phyloP scores from a whole-genome alignment of 139 green algal genomes.

The Zygnema circumcarinatum region DNA sequence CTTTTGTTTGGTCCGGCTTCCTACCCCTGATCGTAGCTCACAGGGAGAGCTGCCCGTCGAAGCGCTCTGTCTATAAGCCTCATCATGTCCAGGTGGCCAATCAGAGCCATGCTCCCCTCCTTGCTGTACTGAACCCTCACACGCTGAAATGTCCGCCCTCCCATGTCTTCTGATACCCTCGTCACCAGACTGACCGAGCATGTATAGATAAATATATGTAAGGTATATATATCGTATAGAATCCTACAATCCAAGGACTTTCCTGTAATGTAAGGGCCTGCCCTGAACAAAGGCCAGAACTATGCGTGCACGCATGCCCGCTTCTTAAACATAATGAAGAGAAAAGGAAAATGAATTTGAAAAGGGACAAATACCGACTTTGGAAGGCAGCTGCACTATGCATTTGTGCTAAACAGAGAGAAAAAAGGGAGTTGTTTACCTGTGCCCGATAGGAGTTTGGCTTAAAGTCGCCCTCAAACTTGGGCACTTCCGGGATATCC shows the following conservation, averaged over 20 bases:
- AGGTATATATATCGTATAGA: background rate
- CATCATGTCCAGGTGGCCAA: slow-evolving; percentile 77
- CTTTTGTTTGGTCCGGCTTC: background rate
- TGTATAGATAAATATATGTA: too few relatives aligned
- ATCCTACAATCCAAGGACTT: background rate
- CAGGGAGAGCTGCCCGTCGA: slow-evolving; percentile 69
- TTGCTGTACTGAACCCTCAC: slow-evolving; percentile 53
- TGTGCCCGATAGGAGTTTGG: slow-evolving; percentile 30
- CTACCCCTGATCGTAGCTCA: slow-evolving; percentile 49
- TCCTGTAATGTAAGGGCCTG: too few relatives aligned
- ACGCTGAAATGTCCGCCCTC: slow-evolving; percentile 7
- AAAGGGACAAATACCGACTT: too few relatives aligned
- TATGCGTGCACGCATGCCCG: too few relatives aligned
- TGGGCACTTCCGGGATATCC: slow-evolving; percentile 68
- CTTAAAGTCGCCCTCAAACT: slow-evolving; percentile 64
- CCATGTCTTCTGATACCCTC: too few relatives aligned
- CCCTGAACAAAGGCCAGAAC: too few relatives aligned
- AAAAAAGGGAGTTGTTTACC: background rate
- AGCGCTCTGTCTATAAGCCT: slow-evolving; percentile 69
- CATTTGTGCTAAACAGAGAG: too few relatives aligned
- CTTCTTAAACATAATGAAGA: too few relatives aligned
- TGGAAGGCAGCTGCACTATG: too few relatives aligned
- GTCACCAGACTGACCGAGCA: too few relatives aligned
- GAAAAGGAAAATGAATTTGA: too few relatives aligned
- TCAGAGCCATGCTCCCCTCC: slow-evolving; percentile 71